Base-by-base conservation (phyloP, 495 filamentous ascomycete genomes). In the Penicillium cinerascens region DNA sequence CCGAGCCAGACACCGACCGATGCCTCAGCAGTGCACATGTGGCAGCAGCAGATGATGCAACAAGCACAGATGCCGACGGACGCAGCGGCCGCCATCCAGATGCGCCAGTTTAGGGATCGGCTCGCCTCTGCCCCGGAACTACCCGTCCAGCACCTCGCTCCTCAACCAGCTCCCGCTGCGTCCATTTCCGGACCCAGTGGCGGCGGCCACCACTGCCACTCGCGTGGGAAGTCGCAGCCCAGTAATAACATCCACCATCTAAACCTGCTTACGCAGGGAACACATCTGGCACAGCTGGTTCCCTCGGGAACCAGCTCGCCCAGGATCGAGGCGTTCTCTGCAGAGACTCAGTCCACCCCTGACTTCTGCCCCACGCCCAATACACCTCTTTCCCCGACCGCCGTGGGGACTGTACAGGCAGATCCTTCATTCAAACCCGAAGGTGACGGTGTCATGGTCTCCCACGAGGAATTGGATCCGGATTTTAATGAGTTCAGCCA, bases 51-150 rank as follows among this genome's bases (percentile, higher is more conserved):
- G 42, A 65, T 67, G 58, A 60, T 65, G 56, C 66, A 64, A 37
- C 65, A 68, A 23, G 50, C 60, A 6, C 55, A 59, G 18, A 56
- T 60, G 33, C 57, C 57, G 33, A 22, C 41, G n/a, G 57, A 58
- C 43, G 18, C 58, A 1, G 58, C 64, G 15, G 49, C 57, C 15
- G 44, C 56, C 4, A 59, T 60, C 46, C 65, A 63, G 26, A 64
- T 64, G 42, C 66, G 63, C 17, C 72, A 69, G 23, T 75, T 71
- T 61, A 54, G 72, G 47, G 67, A 75, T 23, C 70, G 72, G 7
- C 48, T 75, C 29, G 67, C 63, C 7, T 74, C 72, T 15, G 72
- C 72, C 1, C 72, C 72, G 0, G 68, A 72, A 23, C 52, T 73
- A 15, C 65, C 70, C 10, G 41, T 72, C 17, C 65, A 67, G 38